Evolutionary conservation across 148 eudicot species (phyloP).

Genomic region (Amaranthus cruentus): DNA sequence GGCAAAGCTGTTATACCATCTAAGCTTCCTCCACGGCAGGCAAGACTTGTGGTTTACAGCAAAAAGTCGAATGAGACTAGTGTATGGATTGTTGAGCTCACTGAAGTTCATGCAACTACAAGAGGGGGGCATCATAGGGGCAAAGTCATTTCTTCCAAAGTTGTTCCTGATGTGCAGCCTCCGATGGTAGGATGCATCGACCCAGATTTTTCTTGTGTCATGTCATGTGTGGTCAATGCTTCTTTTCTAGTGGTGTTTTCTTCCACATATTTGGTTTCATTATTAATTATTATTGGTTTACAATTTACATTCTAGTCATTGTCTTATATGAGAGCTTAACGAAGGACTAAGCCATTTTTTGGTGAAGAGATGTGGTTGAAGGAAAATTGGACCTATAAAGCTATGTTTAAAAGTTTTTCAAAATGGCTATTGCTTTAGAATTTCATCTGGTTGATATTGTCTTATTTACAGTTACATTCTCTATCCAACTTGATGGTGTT

Average conservation of each 20-base stretch:
- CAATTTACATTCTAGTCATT: neutral
- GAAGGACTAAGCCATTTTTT: no score
- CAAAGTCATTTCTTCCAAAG: conserved; percentile 63
- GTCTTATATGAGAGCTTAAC: neutral
- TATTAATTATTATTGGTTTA: neutral
- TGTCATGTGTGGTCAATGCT: neutral
- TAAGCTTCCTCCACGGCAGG: conserved; percentile 79
- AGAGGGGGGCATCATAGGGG: conserved; percentile 90
- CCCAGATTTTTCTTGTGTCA: neutral
- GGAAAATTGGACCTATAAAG: neutral
- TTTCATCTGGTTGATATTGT: neutral
- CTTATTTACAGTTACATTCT: neutral
- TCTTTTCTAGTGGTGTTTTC: neutral
- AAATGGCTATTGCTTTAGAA: neutral
- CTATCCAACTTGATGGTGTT: neutral
- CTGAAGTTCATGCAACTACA: conserved; percentile 76
- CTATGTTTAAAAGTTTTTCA: neutral
- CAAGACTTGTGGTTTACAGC: conserved; percentile 67
- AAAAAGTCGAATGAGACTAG: conserved; percentile 76
- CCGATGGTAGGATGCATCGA: conserved; percentile 52
- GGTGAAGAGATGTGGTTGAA: neutral
- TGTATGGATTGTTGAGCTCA: conserved; percentile 70
- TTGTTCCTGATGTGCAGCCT: conserved; percentile 79
- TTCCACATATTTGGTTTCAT: neutral
- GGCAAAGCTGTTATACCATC: conserved; percentile 63